These are phyloP conservation scores for Logfia minima DNA, from an alignment of 129 eudicot species.

Conservation along the genomic window DNA sequence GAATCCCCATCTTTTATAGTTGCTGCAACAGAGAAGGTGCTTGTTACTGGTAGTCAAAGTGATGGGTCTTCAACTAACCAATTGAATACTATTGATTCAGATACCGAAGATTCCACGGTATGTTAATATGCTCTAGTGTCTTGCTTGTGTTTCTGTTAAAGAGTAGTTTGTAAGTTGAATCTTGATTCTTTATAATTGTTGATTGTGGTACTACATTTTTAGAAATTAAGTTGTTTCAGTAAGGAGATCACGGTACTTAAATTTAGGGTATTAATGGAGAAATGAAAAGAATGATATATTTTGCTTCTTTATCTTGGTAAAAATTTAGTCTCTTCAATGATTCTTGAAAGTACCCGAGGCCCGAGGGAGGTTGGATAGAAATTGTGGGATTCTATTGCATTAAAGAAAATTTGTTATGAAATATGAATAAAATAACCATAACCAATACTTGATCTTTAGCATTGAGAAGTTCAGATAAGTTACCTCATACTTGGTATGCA, in stretches of 20 bases:
- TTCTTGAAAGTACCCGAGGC: background rate
- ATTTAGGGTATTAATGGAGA: background rate
- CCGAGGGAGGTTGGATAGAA: background rate
- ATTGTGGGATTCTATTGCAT: background rate
- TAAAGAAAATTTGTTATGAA: background rate
- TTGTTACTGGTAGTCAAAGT: constrained; percentile 64
- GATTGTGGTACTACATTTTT: background rate
- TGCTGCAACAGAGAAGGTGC: constrained; percentile 72
- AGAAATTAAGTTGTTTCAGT: background rate
- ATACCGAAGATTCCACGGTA: constrained; percentile 49
- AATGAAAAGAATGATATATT: background rate
- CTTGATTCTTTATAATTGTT: background rate
- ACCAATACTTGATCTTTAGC: background rate
- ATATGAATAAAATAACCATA: background rate
- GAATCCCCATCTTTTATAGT: constrained; percentile 55
- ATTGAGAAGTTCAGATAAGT: background rate
- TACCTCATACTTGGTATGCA: constrained; percentile 1
- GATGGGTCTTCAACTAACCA: constrained; percentile 53
- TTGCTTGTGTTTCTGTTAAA: no score
- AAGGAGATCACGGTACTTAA: background rate
- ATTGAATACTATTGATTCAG: constrained; percentile 49
- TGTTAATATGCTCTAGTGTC: constrained; percentile 21
- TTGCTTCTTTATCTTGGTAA: background rate
- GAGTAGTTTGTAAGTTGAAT: background rate
- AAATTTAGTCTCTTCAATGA: background rate